Percentiles rank a stretch among this genome's conserved stretches.
These are phyloP conservation scores for Mitragyna speciosa DNA, from an alignment of 257 asterid species.

Conservation along the genomic window DNA sequence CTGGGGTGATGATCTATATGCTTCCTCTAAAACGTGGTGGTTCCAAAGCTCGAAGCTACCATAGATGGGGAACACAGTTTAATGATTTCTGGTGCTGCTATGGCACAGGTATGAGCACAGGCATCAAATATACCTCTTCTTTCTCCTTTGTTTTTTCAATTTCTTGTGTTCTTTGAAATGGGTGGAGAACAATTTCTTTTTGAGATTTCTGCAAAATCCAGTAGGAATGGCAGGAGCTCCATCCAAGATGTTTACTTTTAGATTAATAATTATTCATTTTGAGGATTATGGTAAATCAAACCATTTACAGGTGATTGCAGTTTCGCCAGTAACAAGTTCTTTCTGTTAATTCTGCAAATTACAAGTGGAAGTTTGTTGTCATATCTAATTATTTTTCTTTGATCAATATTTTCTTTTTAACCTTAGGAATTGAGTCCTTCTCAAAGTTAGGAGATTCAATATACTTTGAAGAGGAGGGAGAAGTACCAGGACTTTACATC, in stretches of 20 bases:
- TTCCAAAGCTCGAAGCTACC: conserved; percentile 77
- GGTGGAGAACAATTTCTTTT: neutral
- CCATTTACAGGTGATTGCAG: neutral
- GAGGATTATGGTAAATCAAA: neutral
- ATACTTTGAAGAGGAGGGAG: conserved; percentile 78
- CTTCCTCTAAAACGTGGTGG: conserved; percentile 72
- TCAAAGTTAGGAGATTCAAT: conserved; percentile 92
- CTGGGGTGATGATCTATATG: conserved; percentile 92
- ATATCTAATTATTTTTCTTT: neutral
- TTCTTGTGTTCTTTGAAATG: neutral
- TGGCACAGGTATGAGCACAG: conserved; percentile 67
- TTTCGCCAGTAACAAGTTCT: neutral
- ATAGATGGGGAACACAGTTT: conserved; percentile 74
- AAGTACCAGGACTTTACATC: conserved; percentile 55
- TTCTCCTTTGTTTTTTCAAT: neutral
- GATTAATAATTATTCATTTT: too few species aligned
- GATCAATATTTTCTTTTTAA: neutral
- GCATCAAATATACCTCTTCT: neutral
- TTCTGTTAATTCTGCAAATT: neutral
- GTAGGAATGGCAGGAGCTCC: neutral
- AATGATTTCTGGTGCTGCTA: conserved; percentile 95
- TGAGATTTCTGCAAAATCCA: neutral
- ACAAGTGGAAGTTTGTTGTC: neutral
- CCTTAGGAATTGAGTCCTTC: conserved; percentile 76
- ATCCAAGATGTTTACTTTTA: too few species aligned